Evolutionary conservation across 2,329 filamentous ascomycete genomes (phyloP).

Genomic region (Ophiocordyceps camponoti-rufipedis): DNA sequence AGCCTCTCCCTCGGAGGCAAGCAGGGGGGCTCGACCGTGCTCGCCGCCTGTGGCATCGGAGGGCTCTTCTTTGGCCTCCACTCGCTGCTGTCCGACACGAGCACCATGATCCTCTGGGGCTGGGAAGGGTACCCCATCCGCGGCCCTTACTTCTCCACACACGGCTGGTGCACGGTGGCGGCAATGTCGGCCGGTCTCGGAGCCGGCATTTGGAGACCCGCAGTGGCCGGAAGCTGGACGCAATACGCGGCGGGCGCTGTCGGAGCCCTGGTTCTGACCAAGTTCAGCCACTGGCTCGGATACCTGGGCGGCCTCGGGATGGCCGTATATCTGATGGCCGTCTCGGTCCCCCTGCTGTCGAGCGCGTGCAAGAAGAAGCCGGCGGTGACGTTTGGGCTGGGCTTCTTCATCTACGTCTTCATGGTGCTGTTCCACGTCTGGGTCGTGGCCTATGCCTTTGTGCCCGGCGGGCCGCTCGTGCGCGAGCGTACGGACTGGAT

Average conservation of each 20-base stretch:
- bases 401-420: slow-evolving; percentile 83
- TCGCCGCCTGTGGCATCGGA: slow-evolving; percentile 62
- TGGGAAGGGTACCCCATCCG: slow-evolving; percentile 92
- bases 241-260: slow-evolving; percentile 61
- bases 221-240: slow-evolving; percentile 58
- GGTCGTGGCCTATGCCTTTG: slow-evolving; percentile 96
- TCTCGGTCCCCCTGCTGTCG: slow-evolving; percentile 55
- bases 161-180: slow-evolving; percentile 71
- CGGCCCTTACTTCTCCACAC: slow-evolving; percentile 74
- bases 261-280: slow-evolving; percentile 63
- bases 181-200: slow-evolving; percentile 73
- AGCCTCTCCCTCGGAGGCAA: slow-evolving; percentile 14
- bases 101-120: slow-evolving; percentile 97
- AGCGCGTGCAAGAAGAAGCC: slow-evolving; percentile 63
- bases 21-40: slow-evolving; percentile 44
- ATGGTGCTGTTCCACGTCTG: slow-evolving; percentile 95
- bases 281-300: slow-evolving; percentile 67
- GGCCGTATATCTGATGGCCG: slow-evolving; percentile 65
- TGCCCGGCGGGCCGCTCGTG: slow-evolving; percentile 81
- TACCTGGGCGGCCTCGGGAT: slow-evolving; percentile 68
- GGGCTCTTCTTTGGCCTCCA: slow-evolving; percentile 81
- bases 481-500: slow-evolving; percentile 93
- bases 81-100: slow-evolving; percentile 86
- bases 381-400: slow-evolving; percentile 66
- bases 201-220: slow-evolving; percentile 56